phyloP scores from a whole-genome alignment of 176 grass and related monocot genomes.

The Paspalum notatum region DNA sequence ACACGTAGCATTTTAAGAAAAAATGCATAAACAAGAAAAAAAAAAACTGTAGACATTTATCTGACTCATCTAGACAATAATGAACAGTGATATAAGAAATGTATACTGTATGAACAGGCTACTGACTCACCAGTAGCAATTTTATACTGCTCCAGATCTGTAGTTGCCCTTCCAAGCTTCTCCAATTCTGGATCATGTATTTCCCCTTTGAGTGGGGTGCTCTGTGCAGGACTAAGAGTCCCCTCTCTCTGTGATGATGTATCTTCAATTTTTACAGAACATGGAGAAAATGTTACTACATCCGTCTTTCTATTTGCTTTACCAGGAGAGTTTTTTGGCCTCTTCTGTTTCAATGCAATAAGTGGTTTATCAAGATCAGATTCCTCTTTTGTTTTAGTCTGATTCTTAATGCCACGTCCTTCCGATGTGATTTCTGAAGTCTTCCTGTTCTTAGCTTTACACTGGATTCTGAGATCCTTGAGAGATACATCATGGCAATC shows the following conservation, averaged over 20 bases:
- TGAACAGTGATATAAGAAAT: conserved; percentile 27
- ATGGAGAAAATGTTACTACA: conserved; percentile 15
- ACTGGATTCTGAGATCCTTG: conserved; percentile 58
- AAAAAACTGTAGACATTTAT: not conserved
- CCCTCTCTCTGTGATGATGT: conserved; percentile 9
- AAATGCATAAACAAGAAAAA: not conserved
- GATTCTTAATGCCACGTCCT: conserved; percentile 9
- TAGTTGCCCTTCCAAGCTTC: not conserved
- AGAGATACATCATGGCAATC: conserved; percentile 38
- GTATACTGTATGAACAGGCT: not conserved
- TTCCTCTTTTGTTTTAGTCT: conserved; percentile 41
- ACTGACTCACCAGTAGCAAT: conserved; percentile 42
- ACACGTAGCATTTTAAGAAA: conserved; percentile 21
- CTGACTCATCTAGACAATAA: conserved; percentile 10
- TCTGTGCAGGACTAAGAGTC: conserved; percentile 15
- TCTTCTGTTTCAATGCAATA: conserved; percentile 59
- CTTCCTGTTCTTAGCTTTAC: conserved; percentile 48
- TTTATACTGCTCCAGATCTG: conserved; percentile 31
- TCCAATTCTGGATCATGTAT: not conserved
- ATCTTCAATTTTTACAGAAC: conserved; percentile 2
- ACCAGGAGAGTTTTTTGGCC: conserved; percentile 23
- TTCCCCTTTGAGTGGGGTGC: conserved; percentile 2
- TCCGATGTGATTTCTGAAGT: conserved; percentile 35
- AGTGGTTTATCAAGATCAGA: conserved; percentile 61
- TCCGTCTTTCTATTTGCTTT: conserved; percentile 40